phyloP scores from a whole-genome alignment of 768 basidiomycete genomes.

The Podaxis pistillaris region DNA sequence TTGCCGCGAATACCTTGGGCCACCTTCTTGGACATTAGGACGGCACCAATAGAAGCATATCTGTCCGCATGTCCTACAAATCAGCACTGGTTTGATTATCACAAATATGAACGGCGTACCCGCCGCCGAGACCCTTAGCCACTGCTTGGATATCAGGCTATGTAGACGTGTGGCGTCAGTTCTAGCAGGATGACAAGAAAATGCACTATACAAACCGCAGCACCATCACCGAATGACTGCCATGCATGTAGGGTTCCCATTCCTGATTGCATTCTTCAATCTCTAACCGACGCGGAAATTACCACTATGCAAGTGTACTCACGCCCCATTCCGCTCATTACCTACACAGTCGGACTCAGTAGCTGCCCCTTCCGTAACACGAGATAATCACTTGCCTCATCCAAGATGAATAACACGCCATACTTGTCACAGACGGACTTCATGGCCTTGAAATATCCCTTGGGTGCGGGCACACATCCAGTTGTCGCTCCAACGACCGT shows the following conservation, averaged over 20 bases:
- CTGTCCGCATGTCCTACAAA: constrained; percentile 21
- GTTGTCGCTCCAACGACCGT: constrained; percentile 87
- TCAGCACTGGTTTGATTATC: not conserved
- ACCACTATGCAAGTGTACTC: constrained; percentile 27
- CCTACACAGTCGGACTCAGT: constrained; percentile 25
- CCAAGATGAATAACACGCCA: constrained; percentile 78
- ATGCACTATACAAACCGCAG: constrained; percentile 34
- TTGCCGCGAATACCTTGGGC: constrained; percentile 65
- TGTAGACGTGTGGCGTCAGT: constrained; percentile 1
- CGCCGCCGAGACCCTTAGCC: constrained; percentile 89
- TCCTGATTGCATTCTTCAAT: constrained; percentile 38
- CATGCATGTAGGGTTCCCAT: constrained; percentile 88
- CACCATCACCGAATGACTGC: constrained; percentile 80
- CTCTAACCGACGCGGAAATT: not conserved
- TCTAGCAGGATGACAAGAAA: not conserved
- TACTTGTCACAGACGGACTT: constrained; percentile 79
- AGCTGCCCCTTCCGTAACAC: not conserved
- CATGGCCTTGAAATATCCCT: constrained; percentile 85
- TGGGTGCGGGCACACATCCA: constrained; percentile 73
- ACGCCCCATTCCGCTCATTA: constrained; percentile 93
- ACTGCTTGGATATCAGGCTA: constrained; percentile 86
- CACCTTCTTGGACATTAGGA: constrained; percentile 72
- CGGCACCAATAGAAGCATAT: constrained; percentile 80
- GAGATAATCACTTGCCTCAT: constrained; percentile 53
- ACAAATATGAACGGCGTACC: constrained; percentile 42